Percentiles rank a stretch among this genome's conserved stretches.
Conservation (phyloP, 2,329 filamentous ascomycete species). For the Endothia cerciana region DNA sequence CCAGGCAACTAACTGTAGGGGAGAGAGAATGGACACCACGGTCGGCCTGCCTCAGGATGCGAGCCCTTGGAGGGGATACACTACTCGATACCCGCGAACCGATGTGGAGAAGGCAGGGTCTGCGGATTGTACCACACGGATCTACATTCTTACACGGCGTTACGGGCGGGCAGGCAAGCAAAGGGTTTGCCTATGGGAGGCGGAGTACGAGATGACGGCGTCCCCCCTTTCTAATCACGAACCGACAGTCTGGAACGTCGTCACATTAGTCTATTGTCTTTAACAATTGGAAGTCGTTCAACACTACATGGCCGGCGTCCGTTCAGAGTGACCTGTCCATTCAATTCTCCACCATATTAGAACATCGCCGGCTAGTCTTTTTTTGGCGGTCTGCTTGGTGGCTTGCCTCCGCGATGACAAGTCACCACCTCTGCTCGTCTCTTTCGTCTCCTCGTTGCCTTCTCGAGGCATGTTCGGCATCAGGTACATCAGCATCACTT, state of each 20-base stretch:
- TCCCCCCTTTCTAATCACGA: not conserved
- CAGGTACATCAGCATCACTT: not conserved
- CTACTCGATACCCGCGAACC: not conserved
- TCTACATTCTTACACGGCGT: conserved; percentile 27
- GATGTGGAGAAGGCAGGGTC: not conserved
- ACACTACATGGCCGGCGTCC: not conserved
- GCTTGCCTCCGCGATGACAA: not conserved
- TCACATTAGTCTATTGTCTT: not conserved
- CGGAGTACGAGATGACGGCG: not conserved
- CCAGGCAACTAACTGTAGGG: not conserved
- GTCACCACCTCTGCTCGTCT: not conserved
- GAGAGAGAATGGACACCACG: not conserved
- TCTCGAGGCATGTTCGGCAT: not conserved
- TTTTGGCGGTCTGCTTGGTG: not conserved
- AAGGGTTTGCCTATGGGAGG: not conserved
- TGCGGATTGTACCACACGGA: not conserved
- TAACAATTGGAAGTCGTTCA: not conserved
- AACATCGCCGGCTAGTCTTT: not conserved
- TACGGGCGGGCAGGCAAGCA: not conserved
- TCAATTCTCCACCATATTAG: not conserved
- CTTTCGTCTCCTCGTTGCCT: too few relatives aligned
- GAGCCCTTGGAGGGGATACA: not conserved
- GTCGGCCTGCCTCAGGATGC: not conserved
- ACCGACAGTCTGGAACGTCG: not conserved
- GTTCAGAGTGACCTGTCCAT: not conserved